Conservation (phyloP, 345 rosid species). For the Euphorbia lathyris region DNA sequence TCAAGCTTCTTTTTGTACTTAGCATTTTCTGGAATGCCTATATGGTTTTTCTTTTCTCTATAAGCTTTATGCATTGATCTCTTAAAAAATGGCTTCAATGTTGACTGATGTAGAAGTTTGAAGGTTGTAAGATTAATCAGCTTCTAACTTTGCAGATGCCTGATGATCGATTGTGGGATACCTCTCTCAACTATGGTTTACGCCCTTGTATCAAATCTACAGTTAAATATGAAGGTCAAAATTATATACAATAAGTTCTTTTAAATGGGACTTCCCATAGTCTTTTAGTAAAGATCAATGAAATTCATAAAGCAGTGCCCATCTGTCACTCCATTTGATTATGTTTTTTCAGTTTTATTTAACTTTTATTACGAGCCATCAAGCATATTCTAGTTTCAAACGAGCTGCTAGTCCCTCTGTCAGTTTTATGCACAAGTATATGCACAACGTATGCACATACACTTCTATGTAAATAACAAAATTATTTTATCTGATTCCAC, state of each 20-base stretch:
- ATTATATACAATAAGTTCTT: neutral
- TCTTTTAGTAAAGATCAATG: neutral
- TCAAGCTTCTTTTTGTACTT: neutral
- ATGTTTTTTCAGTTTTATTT: neutral
- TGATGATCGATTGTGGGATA: slow-evolving; percentile 55
- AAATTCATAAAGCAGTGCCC: neutral
- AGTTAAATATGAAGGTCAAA: slow-evolving; percentile 53
- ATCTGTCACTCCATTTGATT: neutral
- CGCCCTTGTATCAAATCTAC: slow-evolving; percentile 70
- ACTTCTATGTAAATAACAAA: neutral
- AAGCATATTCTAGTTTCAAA: neutral
- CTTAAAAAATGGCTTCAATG: neutral
- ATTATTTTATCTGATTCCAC: neutral
- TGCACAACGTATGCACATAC: neutral
- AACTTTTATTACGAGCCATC: neutral
- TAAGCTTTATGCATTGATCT: neutral
- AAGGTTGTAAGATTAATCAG: slow-evolving; percentile 7
- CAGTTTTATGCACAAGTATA: neutral
- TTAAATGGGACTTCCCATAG: neutral
- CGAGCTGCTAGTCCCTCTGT: neutral
- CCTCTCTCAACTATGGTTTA: slow-evolving; percentile 60
- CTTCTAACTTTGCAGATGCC: slow-evolving; percentile 35
- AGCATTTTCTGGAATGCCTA: neutral
- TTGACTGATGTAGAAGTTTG: neutral
- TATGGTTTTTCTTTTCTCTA: neutral